These are phyloP conservation scores for Ramicandelaber brevisporus DNA, from an alignment of 192 early-diverging fungal species.

Conservation along the genomic window DNA sequence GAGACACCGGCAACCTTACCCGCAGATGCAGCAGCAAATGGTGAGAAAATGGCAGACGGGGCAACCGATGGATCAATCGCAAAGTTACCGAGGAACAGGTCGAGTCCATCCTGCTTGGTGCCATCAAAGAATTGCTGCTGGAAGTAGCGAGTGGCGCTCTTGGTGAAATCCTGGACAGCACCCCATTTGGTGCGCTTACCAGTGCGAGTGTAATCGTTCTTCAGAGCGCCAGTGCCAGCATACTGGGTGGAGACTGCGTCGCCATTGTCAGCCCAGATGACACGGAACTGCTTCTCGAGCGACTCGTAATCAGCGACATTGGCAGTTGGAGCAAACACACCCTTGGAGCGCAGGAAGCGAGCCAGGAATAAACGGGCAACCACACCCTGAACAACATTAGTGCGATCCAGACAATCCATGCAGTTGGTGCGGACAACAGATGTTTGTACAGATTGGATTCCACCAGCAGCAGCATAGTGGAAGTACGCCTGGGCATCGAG, in stretches of 20 bases:
- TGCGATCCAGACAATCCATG: constrained; percentile 98
- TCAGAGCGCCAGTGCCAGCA: constrained; percentile 88
- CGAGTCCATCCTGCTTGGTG: constrained; percentile 69
- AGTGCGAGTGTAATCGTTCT: constrained; percentile 93
- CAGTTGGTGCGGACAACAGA: constrained; percentile 89
- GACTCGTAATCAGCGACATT: constrained; percentile 29
- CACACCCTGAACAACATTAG: constrained; percentile 92
- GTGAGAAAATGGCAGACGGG: constrained; percentile 20
- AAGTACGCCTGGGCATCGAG: constrained; percentile 30
- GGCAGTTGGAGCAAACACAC: constrained; percentile 31
- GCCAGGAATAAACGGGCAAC: constrained; percentile 49
- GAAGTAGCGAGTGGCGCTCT: constrained; percentile 64
- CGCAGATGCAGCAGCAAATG: constrained; percentile 18
- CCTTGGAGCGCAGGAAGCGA: constrained; percentile 39
- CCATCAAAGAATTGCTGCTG: constrained; percentile 95
- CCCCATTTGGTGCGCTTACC: constrained; percentile 70
- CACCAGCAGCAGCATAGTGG: constrained; percentile 2
- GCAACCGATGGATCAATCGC: constrained; percentile 16
- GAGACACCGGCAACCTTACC: constrained; percentile 15
- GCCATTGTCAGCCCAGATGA: constrained; percentile 96
- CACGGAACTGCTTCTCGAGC: constrained; percentile 55
- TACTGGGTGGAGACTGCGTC: constrained; percentile 77
- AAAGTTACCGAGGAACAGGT: constrained; percentile 59
- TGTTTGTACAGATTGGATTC: constrained; percentile 18
- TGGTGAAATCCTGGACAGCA: constrained; percentile 51